Conservation (phyloP, 352 stramenopile genomes). For the Elongisporangium undulatum region DNA sequence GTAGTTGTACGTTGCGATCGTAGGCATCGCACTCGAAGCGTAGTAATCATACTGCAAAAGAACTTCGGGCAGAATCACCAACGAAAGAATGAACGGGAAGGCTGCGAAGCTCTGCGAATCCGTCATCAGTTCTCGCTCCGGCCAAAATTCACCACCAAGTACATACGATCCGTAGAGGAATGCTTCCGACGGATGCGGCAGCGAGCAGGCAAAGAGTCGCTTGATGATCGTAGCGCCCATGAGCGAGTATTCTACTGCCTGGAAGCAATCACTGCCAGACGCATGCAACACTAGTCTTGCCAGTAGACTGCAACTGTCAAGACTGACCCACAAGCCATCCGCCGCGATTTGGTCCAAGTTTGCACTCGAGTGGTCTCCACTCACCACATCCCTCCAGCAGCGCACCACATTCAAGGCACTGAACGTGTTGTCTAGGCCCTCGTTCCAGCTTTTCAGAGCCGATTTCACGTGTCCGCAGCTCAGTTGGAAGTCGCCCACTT, state of each 20-base stretch:
- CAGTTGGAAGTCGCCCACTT: slow-evolving; percentile 72
- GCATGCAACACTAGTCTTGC: slow-evolving; percentile 54
- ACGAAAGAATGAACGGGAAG: slow-evolving; percentile 28
- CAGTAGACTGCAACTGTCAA: slow-evolving; percentile 49
- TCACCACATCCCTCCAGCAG: slow-evolving; percentile 42
- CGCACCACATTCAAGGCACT: slow-evolving; percentile 36
- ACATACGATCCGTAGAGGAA: slow-evolving; percentile 63
- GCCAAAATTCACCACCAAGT: slow-evolving; percentile 52
- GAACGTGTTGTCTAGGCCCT: slow-evolving; percentile 73
- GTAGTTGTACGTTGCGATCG: slow-evolving; percentile 55
- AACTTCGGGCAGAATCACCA: slow-evolving; percentile 39
- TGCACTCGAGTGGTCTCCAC: slow-evolving; percentile 4
- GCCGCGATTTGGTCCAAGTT: slow-evolving; percentile 30
- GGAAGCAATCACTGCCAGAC: slow-evolving; percentile 22
- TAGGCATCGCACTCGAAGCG: slow-evolving; percentile 39
- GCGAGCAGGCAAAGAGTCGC: slow-evolving; percentile 49
- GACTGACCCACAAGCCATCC: slow-evolving; percentile 47
- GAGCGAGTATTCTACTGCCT: slow-evolving; percentile 51
- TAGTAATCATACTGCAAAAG: slow-evolving; percentile 55
- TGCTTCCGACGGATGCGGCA: slow-evolving; percentile 50
- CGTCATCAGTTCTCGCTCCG: slow-evolving; percentile 37
- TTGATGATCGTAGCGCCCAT: slow-evolving; percentile 59
- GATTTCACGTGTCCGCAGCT: slow-evolving; percentile 25
- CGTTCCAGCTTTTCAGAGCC: slow-evolving; percentile 65
- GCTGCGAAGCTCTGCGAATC: slow-evolving; percentile 35